A percentile compares a stretch with the other conserved stretches of the same genome.
phyloP scores from a whole-genome alignment of 2,329 filamentous ascomycete species.

The Beauveria caledonica region DNA sequence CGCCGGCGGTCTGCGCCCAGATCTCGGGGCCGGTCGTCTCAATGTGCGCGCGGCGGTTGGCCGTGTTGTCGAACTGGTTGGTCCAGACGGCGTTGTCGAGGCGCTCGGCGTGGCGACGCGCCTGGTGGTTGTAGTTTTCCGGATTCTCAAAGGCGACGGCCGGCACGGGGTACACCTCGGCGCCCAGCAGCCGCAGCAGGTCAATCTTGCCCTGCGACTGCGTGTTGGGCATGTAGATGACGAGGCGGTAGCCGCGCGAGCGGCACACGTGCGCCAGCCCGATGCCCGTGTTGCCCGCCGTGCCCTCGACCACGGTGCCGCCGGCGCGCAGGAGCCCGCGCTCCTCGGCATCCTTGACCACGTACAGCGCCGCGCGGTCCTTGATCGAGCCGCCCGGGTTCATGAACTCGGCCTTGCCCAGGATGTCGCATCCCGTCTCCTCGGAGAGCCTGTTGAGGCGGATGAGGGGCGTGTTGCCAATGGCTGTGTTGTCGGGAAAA shows the following conservation, averaged over 20 bases:
- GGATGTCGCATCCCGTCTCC: slow-evolving; percentile 84
- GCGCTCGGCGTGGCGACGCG: slow-evolving; percentile 75
- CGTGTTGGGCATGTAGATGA: slow-evolving; percentile 99
- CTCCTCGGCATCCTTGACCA: slow-evolving; percentile 90
- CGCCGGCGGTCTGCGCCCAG: slow-evolving; percentile 82
- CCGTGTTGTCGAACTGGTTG: slow-evolving; percentile 96
- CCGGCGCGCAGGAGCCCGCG: slow-evolving; percentile 72
- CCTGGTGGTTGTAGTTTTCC: slow-evolving; percentile 97
- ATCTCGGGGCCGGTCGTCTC: slow-evolving; percentile 97
- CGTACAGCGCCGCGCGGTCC: slow-evolving; percentile 89
- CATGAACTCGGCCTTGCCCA: slow-evolving; percentile 97
- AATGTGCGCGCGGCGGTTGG: slow-evolving; percentile 88
- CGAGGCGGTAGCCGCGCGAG: slow-evolving; percentile 82
- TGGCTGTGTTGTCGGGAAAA: slow-evolving; percentile 54
- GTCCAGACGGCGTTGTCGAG: slow-evolving; percentile 93
- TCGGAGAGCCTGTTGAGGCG: slow-evolving; percentile 80
- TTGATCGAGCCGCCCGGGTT: slow-evolving; percentile 96
- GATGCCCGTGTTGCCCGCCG: slow-evolving; percentile 95
- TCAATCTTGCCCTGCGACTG: slow-evolving; percentile 98
- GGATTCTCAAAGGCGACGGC: slow-evolving; percentile 94
- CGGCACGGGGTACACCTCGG: slow-evolving; percentile 91
- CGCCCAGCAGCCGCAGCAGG: slow-evolving; percentile 79
- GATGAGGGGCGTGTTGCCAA: slow-evolving; percentile 95
- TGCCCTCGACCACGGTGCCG: slow-evolving; percentile 94
- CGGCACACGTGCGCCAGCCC: slow-evolving; percentile 95